Conservation (phyloP, 345 rosid genomes). For the Salix udensis region DNA sequence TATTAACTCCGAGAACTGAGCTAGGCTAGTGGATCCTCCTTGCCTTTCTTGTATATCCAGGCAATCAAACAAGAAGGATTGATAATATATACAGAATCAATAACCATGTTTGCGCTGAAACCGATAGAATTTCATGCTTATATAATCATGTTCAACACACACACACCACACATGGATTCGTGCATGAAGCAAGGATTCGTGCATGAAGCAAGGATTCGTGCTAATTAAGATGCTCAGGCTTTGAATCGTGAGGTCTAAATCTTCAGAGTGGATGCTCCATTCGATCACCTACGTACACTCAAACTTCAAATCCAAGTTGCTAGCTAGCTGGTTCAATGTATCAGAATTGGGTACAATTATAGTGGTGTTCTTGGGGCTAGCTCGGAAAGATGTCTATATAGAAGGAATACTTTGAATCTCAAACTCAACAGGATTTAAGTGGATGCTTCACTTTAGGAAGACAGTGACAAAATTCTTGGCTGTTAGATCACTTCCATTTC, state of each 20-base stretch:
- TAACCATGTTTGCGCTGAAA: too few species aligned
- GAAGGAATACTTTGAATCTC: background rate
- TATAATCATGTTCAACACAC: too few species aligned
- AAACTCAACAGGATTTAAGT: background rate
- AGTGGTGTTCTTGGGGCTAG: background rate
- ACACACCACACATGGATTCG: too few species aligned
- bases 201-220: too few species aligned
- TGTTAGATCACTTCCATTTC: background rate
- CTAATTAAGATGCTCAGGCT: too few species aligned
- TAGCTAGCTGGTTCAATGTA: background rate
- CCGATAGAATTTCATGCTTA: too few species aligned
- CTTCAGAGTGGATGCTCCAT: background rate
- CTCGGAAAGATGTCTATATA: background rate
- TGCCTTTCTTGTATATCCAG: too few species aligned
- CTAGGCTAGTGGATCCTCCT: too few species aligned
- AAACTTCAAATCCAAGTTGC: background rate
- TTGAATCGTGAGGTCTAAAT: background rate
- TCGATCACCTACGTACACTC: background rate
- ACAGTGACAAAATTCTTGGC: conserved; percentile 12
- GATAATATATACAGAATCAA: too few species aligned
- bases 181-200: too few species aligned
- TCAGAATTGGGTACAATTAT: background rate
- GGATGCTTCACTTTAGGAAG: conserved; percentile 17
- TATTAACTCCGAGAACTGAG: too few species aligned
- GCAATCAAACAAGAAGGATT: too few species aligned